phyloP scores from a whole-genome alignment of 192 early-diverging fungal species.

The Dissophora globulifera region DNA sequence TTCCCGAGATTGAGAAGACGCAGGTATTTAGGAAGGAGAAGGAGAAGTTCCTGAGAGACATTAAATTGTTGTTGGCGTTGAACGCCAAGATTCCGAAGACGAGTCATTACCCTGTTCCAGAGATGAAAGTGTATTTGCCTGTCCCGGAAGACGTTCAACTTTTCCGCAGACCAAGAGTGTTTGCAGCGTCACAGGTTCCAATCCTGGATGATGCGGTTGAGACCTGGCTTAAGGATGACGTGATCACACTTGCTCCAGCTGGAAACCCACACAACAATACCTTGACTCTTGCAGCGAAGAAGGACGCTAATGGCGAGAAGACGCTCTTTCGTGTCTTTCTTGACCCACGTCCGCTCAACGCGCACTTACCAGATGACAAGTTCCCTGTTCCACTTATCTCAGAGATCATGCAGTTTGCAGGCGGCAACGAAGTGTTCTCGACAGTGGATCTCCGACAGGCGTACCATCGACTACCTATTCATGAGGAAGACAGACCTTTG shows the following conservation, averaged over 20 bases:
- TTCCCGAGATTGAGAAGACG: neutral
- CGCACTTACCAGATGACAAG: conserved; percentile 11
- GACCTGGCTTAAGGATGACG: conserved; percentile 6
- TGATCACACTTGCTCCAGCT: conserved; percentile 13
- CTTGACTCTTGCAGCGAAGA: conserved; percentile 16
- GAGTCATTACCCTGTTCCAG: conserved; percentile 7
- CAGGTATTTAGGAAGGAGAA: neutral
- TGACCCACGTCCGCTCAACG: conserved; percentile 20
- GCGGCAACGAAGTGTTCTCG: conserved; percentile 2
- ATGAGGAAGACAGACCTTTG: conserved; percentile 5
- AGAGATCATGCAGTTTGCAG: conserved; percentile 7
- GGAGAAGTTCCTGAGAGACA: neutral
- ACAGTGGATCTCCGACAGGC: conserved; percentile 7
- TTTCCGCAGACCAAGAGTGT: neutral
- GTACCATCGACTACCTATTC: conserved; percentile 10
- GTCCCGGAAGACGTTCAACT: conserved; percentile 12
- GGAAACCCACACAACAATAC: conserved; percentile 19
- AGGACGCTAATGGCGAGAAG: conserved; percentile 9
- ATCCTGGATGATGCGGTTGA: conserved; percentile 2
- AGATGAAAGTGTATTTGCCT: conserved; percentile 24
- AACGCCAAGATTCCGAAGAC: neutral
- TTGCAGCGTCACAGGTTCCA: conserved; percentile 7
- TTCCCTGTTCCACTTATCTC: conserved; percentile 9
- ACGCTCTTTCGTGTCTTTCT: conserved; percentile 12
- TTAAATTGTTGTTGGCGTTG: neutral